Evolutionary conservation across 2,329 filamentous ascomycete genomes (phyloP).

Genomic region (Xenoacremonium recifei): DNA sequence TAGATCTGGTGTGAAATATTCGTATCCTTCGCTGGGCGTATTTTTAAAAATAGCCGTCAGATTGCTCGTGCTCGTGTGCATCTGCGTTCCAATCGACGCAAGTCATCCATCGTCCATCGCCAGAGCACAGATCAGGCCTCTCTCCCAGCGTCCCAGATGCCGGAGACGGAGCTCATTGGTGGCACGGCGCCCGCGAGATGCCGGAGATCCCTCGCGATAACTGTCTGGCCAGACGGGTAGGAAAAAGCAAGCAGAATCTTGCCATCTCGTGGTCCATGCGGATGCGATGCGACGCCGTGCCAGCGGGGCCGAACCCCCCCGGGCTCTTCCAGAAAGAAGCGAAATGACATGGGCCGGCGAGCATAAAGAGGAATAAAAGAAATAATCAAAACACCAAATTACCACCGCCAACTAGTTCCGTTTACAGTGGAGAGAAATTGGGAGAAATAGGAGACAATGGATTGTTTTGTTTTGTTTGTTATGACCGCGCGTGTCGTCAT

Average conservation of each 20-base stretch:
- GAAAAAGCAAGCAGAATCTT: no score
- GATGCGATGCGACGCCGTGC: slow-evolving; percentile 13
- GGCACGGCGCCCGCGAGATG: slow-evolving; percentile 5
- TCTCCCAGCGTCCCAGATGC: slow-evolving; percentile 16
- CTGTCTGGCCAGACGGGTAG: no score
- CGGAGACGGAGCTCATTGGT: slow-evolving; percentile 21
- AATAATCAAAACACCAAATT: slow-evolving; percentile 20
- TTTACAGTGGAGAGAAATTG: slow-evolving; percentile 23
- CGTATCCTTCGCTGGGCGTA: no score
- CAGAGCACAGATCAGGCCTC: no score
- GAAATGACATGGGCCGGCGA: slow-evolving; percentile 28
- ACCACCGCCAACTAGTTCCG: slow-evolving; percentile 21
- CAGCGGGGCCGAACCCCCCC: slow-evolving; percentile 22
- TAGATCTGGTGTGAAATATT: no score
- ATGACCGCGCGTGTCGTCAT: not conserved
- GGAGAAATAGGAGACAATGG: slow-evolving; percentile 8
- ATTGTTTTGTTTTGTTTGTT: slow-evolving; percentile 27
- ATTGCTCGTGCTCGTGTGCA: no score
- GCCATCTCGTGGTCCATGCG: no score
- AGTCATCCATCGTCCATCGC: no score
- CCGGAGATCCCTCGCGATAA: no score
- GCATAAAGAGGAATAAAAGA: slow-evolving; percentile 29
- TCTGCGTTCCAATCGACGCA: no score
- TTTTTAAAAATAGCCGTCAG: no score
- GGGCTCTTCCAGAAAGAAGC: slow-evolving; percentile 29